Evolutionary conservation across 2,329 filamentous ascomycete species (phyloP).

Genomic region (Sarocladium oryzae): DNA sequence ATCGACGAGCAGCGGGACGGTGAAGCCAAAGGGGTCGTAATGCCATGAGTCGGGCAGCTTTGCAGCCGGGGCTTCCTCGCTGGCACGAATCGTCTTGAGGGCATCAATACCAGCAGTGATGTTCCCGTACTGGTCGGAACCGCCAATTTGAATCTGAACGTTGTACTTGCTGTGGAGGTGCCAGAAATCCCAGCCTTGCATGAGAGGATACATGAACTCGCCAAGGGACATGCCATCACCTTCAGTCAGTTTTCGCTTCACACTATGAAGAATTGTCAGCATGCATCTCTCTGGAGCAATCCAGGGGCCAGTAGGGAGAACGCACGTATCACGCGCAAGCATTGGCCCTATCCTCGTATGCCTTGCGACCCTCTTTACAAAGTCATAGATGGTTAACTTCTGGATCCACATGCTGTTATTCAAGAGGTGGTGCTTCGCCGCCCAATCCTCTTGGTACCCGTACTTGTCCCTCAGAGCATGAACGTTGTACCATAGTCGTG

Average conservation of each 20-base stretch:
- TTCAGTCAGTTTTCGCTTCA: conserved; percentile 75
- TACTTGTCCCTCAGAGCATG: conserved; percentile 58
- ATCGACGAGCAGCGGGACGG: conserved; percentile 83
- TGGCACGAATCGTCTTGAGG: conserved; percentile 65
- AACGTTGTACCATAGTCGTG: conserved; percentile 68
- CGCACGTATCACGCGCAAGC: conserved; percentile 81
- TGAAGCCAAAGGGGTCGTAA: conserved; percentile 72
- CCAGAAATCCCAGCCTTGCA: conserved; percentile 98
- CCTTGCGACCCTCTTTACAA: conserved; percentile 67
- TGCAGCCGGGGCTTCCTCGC: conserved; percentile 38
- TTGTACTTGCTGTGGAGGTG: conserved; percentile 62
- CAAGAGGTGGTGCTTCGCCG: conserved; percentile 59
- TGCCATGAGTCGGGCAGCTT: conserved; percentile 35
- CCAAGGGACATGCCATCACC: conserved; percentile 91
- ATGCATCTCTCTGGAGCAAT: not conserved
- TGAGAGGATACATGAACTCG: conserved; percentile 86
- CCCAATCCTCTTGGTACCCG: conserved; percentile 56
- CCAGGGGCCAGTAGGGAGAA: conserved; percentile 17
- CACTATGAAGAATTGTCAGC: conserved; percentile 32
- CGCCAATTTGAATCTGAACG: conserved; percentile 84
- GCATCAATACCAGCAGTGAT: conserved; percentile 85
- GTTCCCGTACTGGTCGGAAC: conserved; percentile 94
- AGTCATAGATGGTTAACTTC: conserved; percentile 62
- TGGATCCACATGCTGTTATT: conserved; percentile 87
- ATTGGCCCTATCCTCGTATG: conserved; percentile 76